phyloP scores from a whole-genome alignment of 1,284 basidiomycete species.

The Ceratobasidium sp. region DNA sequence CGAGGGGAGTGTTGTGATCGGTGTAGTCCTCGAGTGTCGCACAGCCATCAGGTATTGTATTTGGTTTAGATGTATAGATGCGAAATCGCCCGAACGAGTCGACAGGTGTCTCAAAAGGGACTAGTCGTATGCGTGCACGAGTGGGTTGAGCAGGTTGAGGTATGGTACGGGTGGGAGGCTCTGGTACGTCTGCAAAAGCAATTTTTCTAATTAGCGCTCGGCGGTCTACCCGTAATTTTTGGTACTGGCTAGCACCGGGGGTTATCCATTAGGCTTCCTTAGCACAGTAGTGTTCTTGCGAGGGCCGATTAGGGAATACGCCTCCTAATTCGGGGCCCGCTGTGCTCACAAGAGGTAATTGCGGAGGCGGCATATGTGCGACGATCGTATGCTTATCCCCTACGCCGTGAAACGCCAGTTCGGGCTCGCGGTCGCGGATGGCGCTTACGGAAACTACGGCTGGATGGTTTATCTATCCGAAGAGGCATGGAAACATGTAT shows the following conservation, averaged over 20 bases:
- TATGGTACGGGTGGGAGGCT: too few species aligned
- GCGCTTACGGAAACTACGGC: not conserved
- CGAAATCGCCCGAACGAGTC: conserved; percentile 22
- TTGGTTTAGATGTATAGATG: conserved; percentile 7
- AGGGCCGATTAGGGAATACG: too few species aligned
- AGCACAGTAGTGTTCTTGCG: too few species aligned
- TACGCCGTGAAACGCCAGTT: not conserved
- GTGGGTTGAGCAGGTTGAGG: too few species aligned
- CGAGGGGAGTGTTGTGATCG: not conserved
- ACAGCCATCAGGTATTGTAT: conserved; percentile 1
- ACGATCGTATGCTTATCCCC: conserved; percentile 7
- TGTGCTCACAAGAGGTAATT: too few species aligned
- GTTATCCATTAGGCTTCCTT: too few species aligned
- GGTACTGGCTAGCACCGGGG: too few species aligned
- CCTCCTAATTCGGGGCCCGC: too few species aligned
- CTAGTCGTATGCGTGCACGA: not conserved
- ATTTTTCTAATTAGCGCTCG: too few species aligned
- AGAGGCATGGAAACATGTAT: not conserved
- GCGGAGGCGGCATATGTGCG: too few species aligned
- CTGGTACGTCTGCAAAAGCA: too few species aligned
- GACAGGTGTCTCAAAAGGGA: conserved; percentile 5
- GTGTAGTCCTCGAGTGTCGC: not conserved
- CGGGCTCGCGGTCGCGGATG: not conserved
- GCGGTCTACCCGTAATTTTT: too few species aligned
- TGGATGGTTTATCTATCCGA: not conserved